Evolutionary conservation across 1,284 basidiomycete genomes (phyloP).

Genomic region (Heterobasidion annosum): DNA sequence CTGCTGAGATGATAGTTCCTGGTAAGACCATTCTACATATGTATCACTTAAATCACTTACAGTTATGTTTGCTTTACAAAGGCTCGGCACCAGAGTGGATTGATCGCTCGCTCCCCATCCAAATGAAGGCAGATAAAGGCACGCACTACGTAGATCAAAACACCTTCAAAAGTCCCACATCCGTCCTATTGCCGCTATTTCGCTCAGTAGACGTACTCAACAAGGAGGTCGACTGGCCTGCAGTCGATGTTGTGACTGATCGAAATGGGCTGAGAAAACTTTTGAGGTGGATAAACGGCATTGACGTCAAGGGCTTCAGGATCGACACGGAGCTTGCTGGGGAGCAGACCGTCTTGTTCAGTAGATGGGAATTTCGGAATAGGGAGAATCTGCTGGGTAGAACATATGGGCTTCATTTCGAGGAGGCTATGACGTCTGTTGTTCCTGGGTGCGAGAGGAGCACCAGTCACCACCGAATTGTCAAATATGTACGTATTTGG

Average conservation of each 20-base stretch:
- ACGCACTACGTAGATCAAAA: constrained; percentile 40
- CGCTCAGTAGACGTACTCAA: constrained; percentile 34
- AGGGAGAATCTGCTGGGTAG: constrained; percentile 19
- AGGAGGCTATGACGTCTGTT: constrained; percentile 29
- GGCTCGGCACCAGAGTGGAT: constrained; percentile 45
- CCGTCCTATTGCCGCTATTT: constrained; percentile 38
- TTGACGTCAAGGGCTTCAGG: constrained; percentile 1
- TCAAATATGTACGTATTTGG: constrained; percentile 5
- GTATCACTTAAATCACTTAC: neutral
- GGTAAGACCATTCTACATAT: constrained; percentile 20
- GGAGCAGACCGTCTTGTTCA: constrained; percentile 40
- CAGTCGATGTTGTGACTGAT: constrained; percentile 41
- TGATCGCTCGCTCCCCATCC: constrained; percentile 32
- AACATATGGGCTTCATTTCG: constrained; percentile 39
- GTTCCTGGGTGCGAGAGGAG: constrained; percentile 1
- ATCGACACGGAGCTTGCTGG: constrained; percentile 27
- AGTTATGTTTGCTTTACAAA: constrained; percentile 14
- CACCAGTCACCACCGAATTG: constrained; percentile 4
- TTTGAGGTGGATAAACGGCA: constrained; percentile 31
- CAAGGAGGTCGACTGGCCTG: constrained; percentile 30
- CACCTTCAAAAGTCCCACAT: constrained; percentile 29
- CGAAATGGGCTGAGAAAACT: constrained; percentile 42
- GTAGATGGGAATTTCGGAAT: constrained; percentile 34
- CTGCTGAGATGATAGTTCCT: constrained; percentile 38
- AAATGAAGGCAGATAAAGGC: constrained; percentile 38